These are phyloP conservation scores for Penstemon davidsonii DNA, from an alignment of 257 asterid species.

Conservation along the genomic window DNA sequence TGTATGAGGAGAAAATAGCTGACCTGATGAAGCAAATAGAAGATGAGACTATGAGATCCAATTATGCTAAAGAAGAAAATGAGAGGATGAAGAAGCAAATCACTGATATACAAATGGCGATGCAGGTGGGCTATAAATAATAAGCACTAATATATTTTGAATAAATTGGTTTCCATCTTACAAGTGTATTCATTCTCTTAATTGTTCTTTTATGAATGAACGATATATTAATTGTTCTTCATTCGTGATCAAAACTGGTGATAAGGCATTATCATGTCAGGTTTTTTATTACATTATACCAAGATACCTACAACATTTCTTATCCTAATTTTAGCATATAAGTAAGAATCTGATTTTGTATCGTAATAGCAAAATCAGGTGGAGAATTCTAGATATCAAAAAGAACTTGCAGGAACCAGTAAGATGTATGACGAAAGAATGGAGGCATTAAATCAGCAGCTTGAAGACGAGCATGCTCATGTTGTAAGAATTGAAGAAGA, in stretches of 20 bases:
- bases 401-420: slow-evolving; percentile 70
- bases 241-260: background rate
- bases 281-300: background rate
- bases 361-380: slow-evolving; percentile 51
- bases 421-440: slow-evolving; percentile 75
- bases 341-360: slow-evolving; percentile 27
- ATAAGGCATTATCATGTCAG: background rate
- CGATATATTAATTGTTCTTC: background rate
- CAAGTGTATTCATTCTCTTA: background rate
- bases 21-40: slow-evolving; percentile 65
- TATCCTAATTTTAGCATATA: slow-evolving; percentile 20
- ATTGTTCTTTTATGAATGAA: background rate
- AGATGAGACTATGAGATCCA: slow-evolving; percentile 36
- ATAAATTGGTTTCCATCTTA: background rate
- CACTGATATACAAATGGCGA: slow-evolving; percentile 45
- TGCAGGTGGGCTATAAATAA: slow-evolving; percentile 51
- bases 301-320: background rate
- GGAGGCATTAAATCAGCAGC: slow-evolving; percentile 50
- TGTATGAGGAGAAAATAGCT: slow-evolving; percentile 78
- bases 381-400: slow-evolving; percentile 56
- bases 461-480: slow-evolving; percentile 49
- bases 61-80: slow-evolving; percentile 54
- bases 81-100: slow-evolving; percentile 55
- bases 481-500: slow-evolving; percentile 52
- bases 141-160: background rate